Evolutionary conservation across 768 basidiomycete species (phyloP).

Genomic region (Leucosporidium creatinivorum): DNA sequence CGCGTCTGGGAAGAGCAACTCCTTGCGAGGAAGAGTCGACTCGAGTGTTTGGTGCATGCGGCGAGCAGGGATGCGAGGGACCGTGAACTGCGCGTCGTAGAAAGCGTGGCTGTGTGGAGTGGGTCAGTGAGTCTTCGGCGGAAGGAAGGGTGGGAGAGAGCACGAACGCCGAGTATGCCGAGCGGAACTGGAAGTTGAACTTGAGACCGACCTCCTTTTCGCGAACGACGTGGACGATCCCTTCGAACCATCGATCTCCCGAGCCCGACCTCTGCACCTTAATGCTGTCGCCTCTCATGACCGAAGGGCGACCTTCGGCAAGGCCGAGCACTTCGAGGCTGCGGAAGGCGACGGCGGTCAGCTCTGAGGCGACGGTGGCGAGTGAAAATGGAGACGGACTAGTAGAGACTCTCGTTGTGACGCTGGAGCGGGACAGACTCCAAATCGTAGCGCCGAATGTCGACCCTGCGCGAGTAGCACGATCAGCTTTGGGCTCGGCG

Average conservation of each 20-base stretch:
- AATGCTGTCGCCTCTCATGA: constrained; percentile 9
- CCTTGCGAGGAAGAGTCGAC: background rate
- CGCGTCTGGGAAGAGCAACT: background rate
- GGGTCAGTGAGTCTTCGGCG: background rate
- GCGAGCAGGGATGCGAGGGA: background rate
- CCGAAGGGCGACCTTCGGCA: constrained; percentile 17
- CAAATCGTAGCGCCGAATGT: constrained; percentile 2
- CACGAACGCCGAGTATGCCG: background rate
- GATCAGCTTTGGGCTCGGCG: background rate
- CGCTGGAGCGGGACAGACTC: background rate
- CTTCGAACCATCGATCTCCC: constrained; percentile 5
- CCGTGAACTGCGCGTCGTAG: background rate
- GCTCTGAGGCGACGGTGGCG: background rate
- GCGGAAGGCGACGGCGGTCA: background rate
- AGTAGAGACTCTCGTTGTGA: background rate
- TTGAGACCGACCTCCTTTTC: background rate
- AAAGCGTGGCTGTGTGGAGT: background rate
- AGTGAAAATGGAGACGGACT: background rate
- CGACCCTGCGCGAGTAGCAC: background rate
- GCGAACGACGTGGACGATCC: constrained; percentile 4
- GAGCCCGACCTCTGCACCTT: background rate
- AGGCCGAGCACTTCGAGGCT: constrained; percentile 4
- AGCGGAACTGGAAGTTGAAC: background rate
- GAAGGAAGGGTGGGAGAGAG: background rate
- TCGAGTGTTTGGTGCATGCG: background rate